Percentiles rank a stretch among this genome's conserved stretches.
phyloP scores from a whole-genome alignment of 208 protist genomes.

The Trypanosoma lewisi region DNA sequence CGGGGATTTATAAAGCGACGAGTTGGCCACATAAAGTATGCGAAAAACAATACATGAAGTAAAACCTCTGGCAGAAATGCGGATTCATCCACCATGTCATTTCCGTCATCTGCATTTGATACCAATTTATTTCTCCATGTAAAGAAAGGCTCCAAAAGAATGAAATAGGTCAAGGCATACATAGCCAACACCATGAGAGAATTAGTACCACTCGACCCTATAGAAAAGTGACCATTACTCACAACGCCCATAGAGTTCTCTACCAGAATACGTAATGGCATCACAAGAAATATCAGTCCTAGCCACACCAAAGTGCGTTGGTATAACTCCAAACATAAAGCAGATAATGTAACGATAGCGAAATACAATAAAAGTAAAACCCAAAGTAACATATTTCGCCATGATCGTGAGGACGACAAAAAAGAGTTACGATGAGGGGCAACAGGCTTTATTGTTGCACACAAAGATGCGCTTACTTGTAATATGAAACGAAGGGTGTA shows the following conservation, averaged over 20 bases:
- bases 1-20: background rate
- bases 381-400: background rate
- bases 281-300: constrained; percentile 1
- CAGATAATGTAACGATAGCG: background rate
- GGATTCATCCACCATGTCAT: constrained; percentile 10
- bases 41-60: constrained; percentile 21
- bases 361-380: background rate
- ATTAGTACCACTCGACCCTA: no score
- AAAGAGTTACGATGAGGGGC: background rate
- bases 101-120: constrained; percentile 27
- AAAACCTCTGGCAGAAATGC: constrained; percentile 11
- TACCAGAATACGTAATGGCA: background rate
- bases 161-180: constrained; percentile 28
- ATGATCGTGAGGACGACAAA: background rate
- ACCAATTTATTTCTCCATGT: constrained; percentile 29
- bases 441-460: background rate
- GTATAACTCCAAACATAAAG: constrained; percentile 6
- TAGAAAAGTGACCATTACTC: no score
- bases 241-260: no score
- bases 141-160: constrained; percentile 49
- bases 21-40: constrained; percentile 5
- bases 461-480: background rate
- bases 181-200: background rate
- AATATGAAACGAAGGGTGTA: constrained; percentile 7
- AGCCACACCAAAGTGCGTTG: constrained; percentile 19